Evolutionary conservation across 805 yeast genomes (phyloP).

Genomic region (Pichia rugopelliculosa): DNA sequence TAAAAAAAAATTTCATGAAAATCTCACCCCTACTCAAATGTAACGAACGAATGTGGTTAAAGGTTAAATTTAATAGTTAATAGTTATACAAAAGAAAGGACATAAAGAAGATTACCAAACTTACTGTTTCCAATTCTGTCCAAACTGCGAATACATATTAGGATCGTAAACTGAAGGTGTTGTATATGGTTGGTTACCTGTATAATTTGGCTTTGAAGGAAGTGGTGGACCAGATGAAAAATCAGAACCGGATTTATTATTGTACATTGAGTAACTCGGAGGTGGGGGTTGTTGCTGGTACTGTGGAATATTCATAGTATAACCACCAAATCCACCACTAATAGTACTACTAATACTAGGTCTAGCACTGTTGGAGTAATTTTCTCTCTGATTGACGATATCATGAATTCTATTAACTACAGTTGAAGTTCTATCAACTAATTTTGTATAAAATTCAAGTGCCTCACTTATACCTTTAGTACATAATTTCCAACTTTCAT

Average conservation of each 20-base stretch:
- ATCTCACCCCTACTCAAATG: too few species aligned
- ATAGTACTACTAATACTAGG: slow-evolving; percentile 1
- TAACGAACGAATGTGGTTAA: too few species aligned
- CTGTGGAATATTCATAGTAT: slow-evolving; percentile 2
- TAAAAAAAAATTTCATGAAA: too few species aligned
- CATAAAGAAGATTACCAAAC: neutral
- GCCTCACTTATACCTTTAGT: slow-evolving; percentile 57
- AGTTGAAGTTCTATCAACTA: slow-evolving; percentile 29
- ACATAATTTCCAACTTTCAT: slow-evolving; percentile 51
- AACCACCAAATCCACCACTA: slow-evolving; percentile 12
- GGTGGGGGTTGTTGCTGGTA: slow-evolving; percentile 1
- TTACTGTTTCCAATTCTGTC: slow-evolving; percentile 13
- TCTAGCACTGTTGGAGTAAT: slow-evolving; percentile 11
- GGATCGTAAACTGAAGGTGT: slow-evolving; percentile 47
- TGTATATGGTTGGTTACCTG: slow-evolving; percentile 34
- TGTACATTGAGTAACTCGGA: slow-evolving; percentile 1
- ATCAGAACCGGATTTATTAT: neutral
- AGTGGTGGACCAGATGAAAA: slow-evolving; percentile 19
- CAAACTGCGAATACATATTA: slow-evolving; percentile 34
- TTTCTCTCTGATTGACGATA: slow-evolving; percentile 24
- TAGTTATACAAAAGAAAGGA: too few species aligned
- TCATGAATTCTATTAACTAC: slow-evolving; percentile 22
- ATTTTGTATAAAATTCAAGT: slow-evolving; percentile 44
- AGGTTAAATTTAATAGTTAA: neutral
- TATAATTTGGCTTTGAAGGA: slow-evolving; percentile 22